These are phyloP conservation scores for Trifolium subterraneum DNA, from an alignment of 306 rosid species.

Conservation along the genomic window DNA sequence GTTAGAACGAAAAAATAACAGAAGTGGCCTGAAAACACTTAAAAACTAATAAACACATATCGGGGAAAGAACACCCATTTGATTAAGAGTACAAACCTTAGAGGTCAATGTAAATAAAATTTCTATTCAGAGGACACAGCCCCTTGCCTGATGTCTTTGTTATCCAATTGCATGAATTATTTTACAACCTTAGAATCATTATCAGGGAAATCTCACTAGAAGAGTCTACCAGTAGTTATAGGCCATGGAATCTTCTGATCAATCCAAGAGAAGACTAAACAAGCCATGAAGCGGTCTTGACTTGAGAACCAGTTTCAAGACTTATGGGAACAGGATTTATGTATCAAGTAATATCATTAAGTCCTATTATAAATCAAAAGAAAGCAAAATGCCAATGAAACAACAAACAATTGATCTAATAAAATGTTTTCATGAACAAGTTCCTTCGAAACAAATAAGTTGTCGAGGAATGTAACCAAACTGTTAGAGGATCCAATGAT, in stretches of 20 bases:
- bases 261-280: slow-evolving; percentile 8
- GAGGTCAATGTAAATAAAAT: slow-evolving; percentile 5
- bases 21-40: slow-evolving; percentile 8
- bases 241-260: slow-evolving; percentile 16
- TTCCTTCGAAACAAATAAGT: background rate
- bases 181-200: slow-evolving; percentile 13
- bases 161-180: slow-evolving; percentile 14
- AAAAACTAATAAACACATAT: background rate
- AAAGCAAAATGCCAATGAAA: background rate
- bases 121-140: background rate
- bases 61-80: background rate
- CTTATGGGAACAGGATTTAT: slow-evolving; percentile 6
- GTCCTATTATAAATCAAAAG: background rate
- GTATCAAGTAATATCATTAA: background rate
- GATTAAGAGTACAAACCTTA: slow-evolving; percentile 10
- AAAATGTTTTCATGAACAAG: background rate
- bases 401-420: background rate
- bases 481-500: no score
- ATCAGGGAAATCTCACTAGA: slow-evolving; percentile 22
- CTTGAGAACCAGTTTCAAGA: slow-evolving; percentile 32
- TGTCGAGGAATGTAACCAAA: background rate
- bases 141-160: background rate
- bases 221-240: slow-evolving; percentile 7
- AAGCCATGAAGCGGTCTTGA: slow-evolving; percentile 22
- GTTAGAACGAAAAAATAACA: background rate